Evolutionary conservation across 2,329 filamentous ascomycete genomes (phyloP).

Genomic region (Ilyonectria robusta): DNA sequence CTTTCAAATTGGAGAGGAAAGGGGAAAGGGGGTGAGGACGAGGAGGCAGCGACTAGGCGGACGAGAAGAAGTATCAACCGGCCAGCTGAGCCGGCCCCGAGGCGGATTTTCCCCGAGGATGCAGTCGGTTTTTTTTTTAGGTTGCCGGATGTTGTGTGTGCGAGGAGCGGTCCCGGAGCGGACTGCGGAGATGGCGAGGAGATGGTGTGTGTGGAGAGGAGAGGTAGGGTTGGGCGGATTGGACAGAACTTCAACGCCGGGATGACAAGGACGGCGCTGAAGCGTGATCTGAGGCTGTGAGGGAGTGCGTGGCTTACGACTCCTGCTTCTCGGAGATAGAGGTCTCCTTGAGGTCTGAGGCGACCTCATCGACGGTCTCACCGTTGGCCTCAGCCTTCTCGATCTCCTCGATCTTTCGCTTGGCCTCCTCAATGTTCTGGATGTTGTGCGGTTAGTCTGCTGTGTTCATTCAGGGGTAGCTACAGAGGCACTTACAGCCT

Average conservation of each 20-base stretch:
- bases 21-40: slow-evolving; percentile 8
- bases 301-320: slow-evolving; percentile 51
- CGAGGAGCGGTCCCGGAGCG: slow-evolving; percentile 22
- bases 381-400: slow-evolving; percentile 72
- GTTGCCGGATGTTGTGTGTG: slow-evolving; percentile 25
- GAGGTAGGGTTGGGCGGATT: slow-evolving; percentile 16
- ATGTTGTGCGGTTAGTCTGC: slow-evolving; percentile 47
- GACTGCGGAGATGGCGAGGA: slow-evolving; percentile 24
- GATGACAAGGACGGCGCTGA: slow-evolving; percentile 18
- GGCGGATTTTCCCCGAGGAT: slow-evolving; percentile 16
- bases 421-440: slow-evolving; percentile 96
- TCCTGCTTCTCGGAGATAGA: slow-evolving; percentile 68
- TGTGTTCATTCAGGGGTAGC: not conserved
- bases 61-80: slow-evolving; percentile 13
- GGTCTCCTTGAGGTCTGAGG: slow-evolving; percentile 65
- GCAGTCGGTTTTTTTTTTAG: slow-evolving; percentile 17
- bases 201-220: slow-evolving; percentile 18
- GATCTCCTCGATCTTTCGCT: slow-evolving; percentile 93
- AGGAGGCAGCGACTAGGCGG: slow-evolving; percentile 24
- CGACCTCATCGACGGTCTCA: slow-evolving; percentile 68
- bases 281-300: not conserved
- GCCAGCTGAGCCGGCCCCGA: slow-evolving; percentile 3
- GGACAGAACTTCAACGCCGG: slow-evolving; percentile 16
- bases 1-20: slow-evolving; percentile 43
- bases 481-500: slow-evolving; percentile 76